Conservation (phyloP, 108 stramenopile species). For the Fragilaria crotonensis region DNA sequence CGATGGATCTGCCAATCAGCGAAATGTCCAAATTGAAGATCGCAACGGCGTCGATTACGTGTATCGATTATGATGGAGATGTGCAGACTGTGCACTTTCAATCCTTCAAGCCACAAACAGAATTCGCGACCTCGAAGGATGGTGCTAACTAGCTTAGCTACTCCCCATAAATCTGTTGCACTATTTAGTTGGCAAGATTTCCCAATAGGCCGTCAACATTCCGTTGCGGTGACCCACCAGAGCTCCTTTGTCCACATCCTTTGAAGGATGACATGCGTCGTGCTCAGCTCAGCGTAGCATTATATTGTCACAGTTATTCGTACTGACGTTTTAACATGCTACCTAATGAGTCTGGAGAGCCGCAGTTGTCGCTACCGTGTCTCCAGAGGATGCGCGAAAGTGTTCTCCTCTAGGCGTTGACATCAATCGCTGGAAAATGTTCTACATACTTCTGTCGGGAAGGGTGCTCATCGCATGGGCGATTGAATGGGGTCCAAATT, state of each 20-base stretch:
- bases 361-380: no score
- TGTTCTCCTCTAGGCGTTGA: background rate
- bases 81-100: conserved; percentile 66
- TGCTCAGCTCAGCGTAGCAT: no score
- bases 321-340: no score
- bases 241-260: no score
- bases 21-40: conserved; percentile 64
- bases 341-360: no score
- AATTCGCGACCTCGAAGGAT: conserved; percentile 55
- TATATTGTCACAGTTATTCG: no score
- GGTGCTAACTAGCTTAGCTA: conserved; percentile 83
- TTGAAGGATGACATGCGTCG: no score
- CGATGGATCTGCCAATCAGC: conserved; percentile 54
- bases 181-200: no score
- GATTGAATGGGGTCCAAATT: conserved; percentile 96
- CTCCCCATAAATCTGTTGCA: no score
- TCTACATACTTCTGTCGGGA: conserved; percentile 67
- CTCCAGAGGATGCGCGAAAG: no score
- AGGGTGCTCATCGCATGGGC: conserved; percentile 77
- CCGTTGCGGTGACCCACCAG: no score
- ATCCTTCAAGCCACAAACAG: conserved; percentile 80
- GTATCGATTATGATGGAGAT: conserved; percentile 70
- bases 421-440: conserved; percentile 29
- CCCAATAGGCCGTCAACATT: no score
- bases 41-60: conserved; percentile 77